Evolutionary conservation across 305 asterid genomes (phyloP).

Genomic region (Solanum hybrid): DNA sequence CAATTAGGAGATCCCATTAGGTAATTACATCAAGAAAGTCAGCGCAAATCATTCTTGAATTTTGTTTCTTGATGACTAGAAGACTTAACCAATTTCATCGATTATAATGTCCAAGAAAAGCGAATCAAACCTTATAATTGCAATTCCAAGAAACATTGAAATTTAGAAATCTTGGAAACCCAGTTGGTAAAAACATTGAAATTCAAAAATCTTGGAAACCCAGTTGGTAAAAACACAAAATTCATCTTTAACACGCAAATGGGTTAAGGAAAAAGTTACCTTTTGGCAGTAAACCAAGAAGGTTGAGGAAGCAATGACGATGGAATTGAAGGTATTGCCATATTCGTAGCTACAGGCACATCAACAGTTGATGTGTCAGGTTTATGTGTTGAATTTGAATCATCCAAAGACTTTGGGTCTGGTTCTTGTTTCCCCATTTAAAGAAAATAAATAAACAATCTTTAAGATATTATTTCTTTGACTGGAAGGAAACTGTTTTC

Average conservation of each 20-base stretch:
- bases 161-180: background rate
- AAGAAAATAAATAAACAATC: background rate
- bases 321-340: constrained; percentile 5
- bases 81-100: background rate
- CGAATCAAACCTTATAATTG: background rate
- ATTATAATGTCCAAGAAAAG: background rate
- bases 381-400: background rate
- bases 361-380: background rate
- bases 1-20: background rate
- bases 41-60: background rate
- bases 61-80: background rate
- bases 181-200: background rate
- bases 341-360: background rate
- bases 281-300: constrained; percentile 36
- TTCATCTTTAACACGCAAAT: background rate
- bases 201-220: background rate
- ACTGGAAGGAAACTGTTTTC: background rate
- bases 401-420: background rate
- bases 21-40: background rate
- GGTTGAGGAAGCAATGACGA: constrained; percentile 15
- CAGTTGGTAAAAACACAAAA: background rate
- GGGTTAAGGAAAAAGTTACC: constrained; percentile 5
- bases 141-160: background rate
- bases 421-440: constrained; percentile 1
- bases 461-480: background rate